Conservation (phyloP, 2,329 filamentous ascomycete species). For the Fragosphaeria purpurea region DNA sequence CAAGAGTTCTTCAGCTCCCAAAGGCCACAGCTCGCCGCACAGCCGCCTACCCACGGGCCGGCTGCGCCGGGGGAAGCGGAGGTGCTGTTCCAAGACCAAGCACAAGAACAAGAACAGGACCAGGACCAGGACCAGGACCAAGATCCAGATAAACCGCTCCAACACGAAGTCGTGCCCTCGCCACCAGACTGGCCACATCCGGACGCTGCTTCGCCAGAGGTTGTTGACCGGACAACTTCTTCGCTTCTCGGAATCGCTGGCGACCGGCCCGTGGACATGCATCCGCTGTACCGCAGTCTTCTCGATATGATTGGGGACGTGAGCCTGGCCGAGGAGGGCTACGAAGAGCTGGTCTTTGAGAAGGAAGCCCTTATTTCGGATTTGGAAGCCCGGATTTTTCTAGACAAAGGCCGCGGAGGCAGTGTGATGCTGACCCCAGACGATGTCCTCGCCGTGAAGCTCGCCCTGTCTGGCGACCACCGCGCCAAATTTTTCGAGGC, state of each 20-base stretch:
- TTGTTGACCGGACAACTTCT: background rate
- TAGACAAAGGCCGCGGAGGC: conserved; percentile 8
- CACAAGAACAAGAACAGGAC: too few species aligned
- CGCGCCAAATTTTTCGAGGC: conserved; percentile 11
- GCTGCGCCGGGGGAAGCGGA: too few species aligned
- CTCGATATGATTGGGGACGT: conserved; percentile 33
- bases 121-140: too few species aligned
- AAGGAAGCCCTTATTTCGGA: conserved; percentile 29
- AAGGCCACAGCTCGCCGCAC: background rate
- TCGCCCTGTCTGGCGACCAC: conserved; percentile 15
- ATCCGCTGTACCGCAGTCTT: conserved; percentile 37
- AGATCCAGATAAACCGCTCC: too few species aligned
- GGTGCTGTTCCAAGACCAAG: too few species aligned
- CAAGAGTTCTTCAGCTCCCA: conserved; percentile 11
- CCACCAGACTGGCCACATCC: background rate
- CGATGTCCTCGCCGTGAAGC: conserved; percentile 24
- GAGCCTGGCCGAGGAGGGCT: conserved; percentile 37
- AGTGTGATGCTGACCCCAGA: conserved; percentile 22
- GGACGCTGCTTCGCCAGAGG: too few species aligned
- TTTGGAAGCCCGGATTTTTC: conserved; percentile 15
- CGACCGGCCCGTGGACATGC: conserved; percentile 23
- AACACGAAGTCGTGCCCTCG: too few species aligned
- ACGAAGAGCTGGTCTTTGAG: conserved; percentile 31
- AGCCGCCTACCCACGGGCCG: too few species aligned
- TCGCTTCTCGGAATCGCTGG: conserved; percentile 19